These are phyloP conservation scores for Pythium phragmiticola DNA, from an alignment of 352 stramenopile genomes.

Conservation along the genomic window DNA sequence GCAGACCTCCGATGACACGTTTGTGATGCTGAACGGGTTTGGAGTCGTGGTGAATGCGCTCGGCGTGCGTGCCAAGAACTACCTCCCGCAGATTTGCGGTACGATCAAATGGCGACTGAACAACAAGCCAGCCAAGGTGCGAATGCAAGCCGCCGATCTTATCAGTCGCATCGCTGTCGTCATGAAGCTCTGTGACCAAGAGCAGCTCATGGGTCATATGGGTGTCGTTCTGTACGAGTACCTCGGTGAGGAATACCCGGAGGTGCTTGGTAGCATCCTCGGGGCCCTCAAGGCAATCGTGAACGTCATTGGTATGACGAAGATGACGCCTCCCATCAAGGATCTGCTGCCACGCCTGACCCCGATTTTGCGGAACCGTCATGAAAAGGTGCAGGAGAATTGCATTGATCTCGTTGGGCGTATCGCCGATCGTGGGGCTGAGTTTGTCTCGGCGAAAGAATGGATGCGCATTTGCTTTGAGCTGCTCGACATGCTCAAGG, in stretches of 20 bases:
- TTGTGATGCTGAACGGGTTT: constrained; percentile 98
- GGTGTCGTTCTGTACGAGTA: constrained; percentile 99
- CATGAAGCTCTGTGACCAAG: constrained; percentile 98
- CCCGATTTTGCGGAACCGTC: constrained; percentile 98
- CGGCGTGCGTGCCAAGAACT: constrained; percentile 96
- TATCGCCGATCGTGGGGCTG: constrained; percentile 97
- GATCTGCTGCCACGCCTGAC: constrained; percentile 98
- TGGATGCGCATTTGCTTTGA: constrained; percentile 99
- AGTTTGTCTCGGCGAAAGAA: constrained; percentile 98
- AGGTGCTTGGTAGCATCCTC: constrained; percentile 98
- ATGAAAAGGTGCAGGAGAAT: constrained; percentile 99
- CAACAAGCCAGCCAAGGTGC: constrained; percentile 98
- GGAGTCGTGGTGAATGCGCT: constrained; percentile 98
- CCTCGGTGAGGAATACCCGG: constrained; percentile 99
- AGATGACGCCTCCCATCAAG: constrained; percentile 99
- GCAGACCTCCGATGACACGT: constrained; percentile 92
- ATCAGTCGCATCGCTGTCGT: constrained; percentile 98
- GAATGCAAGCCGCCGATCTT: constrained; percentile 99
- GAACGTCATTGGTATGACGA: constrained; percentile 99
- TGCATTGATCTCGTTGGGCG: constrained; percentile 98
- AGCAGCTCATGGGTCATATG: constrained; percentile 98
- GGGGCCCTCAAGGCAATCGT: constrained; percentile 98
- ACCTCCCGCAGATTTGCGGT: constrained; percentile 97
- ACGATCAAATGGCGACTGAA: constrained; percentile 99
- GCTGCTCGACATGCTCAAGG: constrained; percentile 99